phyloP scores from a whole-genome alignment of 306 rosid genomes.

The Vicia sativa region DNA sequence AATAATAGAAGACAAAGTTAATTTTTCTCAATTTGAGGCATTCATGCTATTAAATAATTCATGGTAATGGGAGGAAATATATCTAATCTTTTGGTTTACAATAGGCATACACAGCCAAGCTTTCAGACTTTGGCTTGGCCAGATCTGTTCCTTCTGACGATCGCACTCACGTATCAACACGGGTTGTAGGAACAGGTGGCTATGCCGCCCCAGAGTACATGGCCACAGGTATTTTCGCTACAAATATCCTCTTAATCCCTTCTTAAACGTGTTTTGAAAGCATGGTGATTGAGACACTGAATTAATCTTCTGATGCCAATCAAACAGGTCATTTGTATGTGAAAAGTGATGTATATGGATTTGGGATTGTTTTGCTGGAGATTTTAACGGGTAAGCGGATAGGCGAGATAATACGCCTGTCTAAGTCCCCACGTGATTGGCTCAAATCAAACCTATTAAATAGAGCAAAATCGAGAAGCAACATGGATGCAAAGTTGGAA shows the following conservation, averaged over 20 bases:
- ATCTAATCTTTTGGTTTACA: constrained; percentile 30
- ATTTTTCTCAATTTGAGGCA: neutral
- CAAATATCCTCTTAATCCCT: constrained; percentile 14
- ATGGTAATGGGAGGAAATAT: neutral
- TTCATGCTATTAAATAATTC: constrained; percentile 2
- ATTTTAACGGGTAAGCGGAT: constrained; percentile 67
- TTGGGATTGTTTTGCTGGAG: constrained; percentile 83
- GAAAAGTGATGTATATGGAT: constrained; percentile 86
- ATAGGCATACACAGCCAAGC: constrained; percentile 69
- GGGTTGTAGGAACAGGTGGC: constrained; percentile 68
- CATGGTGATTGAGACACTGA: neutral
- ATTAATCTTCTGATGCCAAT: constrained; percentile 17
- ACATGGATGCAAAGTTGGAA: constrained; percentile 72
- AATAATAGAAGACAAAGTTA: neutral
- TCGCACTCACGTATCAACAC: constrained; percentile 72
- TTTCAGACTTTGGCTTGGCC: constrained; percentile 92
- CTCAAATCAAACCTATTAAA: constrained; percentile 65
- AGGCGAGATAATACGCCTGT: constrained; percentile 45
- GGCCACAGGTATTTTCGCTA: constrained; percentile 60
- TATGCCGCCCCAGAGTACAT: constrained; percentile 90
- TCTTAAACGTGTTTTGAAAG: constrained; percentile 11
- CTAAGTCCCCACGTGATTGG: constrained; percentile 58
- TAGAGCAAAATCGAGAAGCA: constrained; percentile 57
- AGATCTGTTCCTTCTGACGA: constrained; percentile 64
- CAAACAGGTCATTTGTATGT: constrained; percentile 70